Evolutionary conservation across 1,284 basidiomycete species (phyloP).

Genomic region (Schizophyllum commune): DNA sequence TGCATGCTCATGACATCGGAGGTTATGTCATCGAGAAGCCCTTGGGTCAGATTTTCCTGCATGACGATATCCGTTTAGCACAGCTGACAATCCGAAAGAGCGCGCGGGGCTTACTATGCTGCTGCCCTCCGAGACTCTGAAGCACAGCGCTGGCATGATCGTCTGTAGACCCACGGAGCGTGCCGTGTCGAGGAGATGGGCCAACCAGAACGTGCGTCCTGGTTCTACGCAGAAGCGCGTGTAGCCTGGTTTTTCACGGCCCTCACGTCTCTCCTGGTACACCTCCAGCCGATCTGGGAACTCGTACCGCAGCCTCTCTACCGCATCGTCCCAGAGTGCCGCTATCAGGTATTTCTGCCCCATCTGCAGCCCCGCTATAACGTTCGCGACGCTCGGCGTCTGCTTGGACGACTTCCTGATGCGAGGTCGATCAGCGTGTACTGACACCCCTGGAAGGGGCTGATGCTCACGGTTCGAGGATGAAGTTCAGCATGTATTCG

Average conservation of each 20-base stretch:
- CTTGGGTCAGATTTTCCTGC: too few species aligned
- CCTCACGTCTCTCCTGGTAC: neutral
- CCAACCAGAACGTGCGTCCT: neutral
- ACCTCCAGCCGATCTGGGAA: neutral
- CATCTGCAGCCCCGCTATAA: slow-evolving; percentile 1
- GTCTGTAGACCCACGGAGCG: neutral
- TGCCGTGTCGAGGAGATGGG: neutral
- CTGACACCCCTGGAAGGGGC: neutral
- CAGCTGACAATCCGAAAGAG: neutral
- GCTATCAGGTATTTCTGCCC: slow-evolving; percentile 2
- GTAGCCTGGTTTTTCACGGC: neutral
- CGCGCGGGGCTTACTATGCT: neutral
- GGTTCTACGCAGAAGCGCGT: neutral
- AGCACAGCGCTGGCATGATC: neutral
- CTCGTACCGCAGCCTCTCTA: neutral
- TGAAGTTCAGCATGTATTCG: slow-evolving; percentile 5
- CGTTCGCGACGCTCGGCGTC: neutral
- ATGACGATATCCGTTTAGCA: neutral
- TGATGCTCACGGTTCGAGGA: slow-evolving; percentile 1
- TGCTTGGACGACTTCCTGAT: neutral
- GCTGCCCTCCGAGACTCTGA: neutral
- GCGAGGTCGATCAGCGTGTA: neutral
- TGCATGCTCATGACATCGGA: too few species aligned
- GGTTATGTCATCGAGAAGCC: too few species aligned
- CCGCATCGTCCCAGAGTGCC: slow-evolving; percentile 2